phyloP scores from a whole-genome alignment of 169 alveolate species.

The Cryptosporidium bovis region DNA sequence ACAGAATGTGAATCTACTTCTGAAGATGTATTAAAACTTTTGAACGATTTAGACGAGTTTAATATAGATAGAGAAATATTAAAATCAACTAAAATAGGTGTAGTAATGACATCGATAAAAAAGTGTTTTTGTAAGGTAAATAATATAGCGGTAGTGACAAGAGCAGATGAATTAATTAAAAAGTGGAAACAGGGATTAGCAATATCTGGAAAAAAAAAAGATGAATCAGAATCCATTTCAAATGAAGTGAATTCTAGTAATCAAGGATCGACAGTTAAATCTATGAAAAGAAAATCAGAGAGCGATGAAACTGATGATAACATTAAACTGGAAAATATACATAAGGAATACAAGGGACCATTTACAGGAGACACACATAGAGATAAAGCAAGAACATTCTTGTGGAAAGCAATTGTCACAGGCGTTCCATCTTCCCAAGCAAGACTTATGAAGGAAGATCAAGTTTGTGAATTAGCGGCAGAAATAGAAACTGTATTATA shows the following conservation, averaged over 20 bases:
- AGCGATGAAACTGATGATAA: conserved; percentile 6
- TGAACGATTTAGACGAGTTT: conserved; percentile 77
- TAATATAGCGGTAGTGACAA: conserved; percentile 27
- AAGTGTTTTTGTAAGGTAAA: conserved; percentile 48
- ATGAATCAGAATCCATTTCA: conserved; percentile 66
- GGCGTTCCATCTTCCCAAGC: conserved; percentile 78
- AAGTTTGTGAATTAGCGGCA: conserved; percentile 80
- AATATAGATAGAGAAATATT: conserved; percentile 81
- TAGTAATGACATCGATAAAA: conserved; percentile 82
- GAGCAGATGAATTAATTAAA: conserved; percentile 61
- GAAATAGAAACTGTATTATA: conserved; percentile 82
- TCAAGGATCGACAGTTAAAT: not conserved
- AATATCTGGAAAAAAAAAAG: not conserved
- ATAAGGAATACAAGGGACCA: conserved; percentile 66
- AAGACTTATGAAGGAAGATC: conserved; percentile 77
- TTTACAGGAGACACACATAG: conserved; percentile 76
- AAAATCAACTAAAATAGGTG: conserved; percentile 84
- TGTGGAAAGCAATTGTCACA: conserved; percentile 75
- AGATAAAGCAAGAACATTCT: conserved; percentile 78
- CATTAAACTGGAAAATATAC: conserved; percentile 62
- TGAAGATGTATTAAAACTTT: conserved; percentile 59
- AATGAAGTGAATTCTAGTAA: conserved; percentile 15
- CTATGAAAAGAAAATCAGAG: conserved; percentile 27
- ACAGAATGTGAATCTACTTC: conserved; percentile 23
- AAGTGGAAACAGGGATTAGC: conserved; percentile 59